phyloP scores from a whole-genome alignment of 805 yeast genomes.

The Starmerella cellae region DNA sequence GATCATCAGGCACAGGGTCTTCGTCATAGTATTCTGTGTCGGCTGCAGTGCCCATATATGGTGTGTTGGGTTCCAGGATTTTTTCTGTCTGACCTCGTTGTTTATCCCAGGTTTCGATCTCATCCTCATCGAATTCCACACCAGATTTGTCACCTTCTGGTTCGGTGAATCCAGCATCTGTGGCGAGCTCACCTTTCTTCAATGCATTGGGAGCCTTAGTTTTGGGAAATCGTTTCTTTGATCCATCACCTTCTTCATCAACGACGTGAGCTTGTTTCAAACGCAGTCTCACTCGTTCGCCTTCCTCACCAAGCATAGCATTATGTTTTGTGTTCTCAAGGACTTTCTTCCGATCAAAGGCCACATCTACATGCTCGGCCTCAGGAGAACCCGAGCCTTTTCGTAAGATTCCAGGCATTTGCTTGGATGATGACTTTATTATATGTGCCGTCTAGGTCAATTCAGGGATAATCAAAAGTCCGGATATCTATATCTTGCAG shows the following conservation, averaged over 20 bases:
- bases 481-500: no score
- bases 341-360: constrained; percentile 47
- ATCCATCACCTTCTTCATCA: not conserved
- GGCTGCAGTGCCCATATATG: constrained; percentile 22
- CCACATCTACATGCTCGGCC: not conserved
- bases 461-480: no score
- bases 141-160: constrained; percentile 5
- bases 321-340: constrained; percentile 66
- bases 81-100: constrained; percentile 22
- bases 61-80: constrained; percentile 24
- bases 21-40: constrained; percentile 24
- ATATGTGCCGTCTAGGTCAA: no score
- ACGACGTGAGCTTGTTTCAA: constrained; percentile 1
- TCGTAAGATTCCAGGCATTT: constrained; percentile 4
- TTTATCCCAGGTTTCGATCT: constrained; percentile 18
- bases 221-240: constrained; percentile 18
- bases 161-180: constrained; percentile 15
- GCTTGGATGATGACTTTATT: no score
- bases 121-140: constrained; percentile 19
- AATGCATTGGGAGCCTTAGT: constrained; percentile 23
- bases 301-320: constrained; percentile 31
- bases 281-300: constrained; percentile 16
- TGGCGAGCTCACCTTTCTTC: constrained; percentile 4
- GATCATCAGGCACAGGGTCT: constrained; percentile 21
- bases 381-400: not conserved